Base-by-base conservation (phyloP, 1,284 basidiomycete genomes). In the Pseudozyma pruni region DNA sequence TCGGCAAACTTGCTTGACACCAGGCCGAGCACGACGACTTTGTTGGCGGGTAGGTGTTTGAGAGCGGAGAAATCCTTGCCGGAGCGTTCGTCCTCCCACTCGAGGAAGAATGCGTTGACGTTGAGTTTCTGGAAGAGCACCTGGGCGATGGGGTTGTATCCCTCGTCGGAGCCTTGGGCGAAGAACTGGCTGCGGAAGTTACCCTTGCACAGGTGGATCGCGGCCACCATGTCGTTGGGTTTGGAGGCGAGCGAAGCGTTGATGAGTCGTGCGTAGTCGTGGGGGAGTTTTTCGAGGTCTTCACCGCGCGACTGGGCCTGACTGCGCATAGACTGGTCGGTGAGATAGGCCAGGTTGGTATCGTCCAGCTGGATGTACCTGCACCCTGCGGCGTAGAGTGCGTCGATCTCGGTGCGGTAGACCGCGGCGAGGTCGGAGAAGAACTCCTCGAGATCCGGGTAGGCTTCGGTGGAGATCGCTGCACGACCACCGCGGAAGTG, bases 61-160 rank as follows among this genome's bases (percentile, higher is more conserved):
- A 73, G 61, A 0, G 60, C 40, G 17, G 62, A 47, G 19, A 82
- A 81, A 57, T 81, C 85, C 74, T 92, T 91, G 57, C 87, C 86
- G 42, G 90, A 90, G 0, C 90, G 87, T 53, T 87, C 86, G 16
- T 89, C 89, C 79, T 93, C 91, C 81, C 91, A 92, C 83, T 92
- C 90, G 48, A 85, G 79, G 69, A 90, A 92, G 81, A 89, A 91
- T 42, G 85, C 86, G 75, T 91, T 89, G n/a, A 90, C 89, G 76
- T 91, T 87, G 57, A 92, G 85, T 48, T 87, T 83, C 70, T 86
- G 87, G 86, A 91, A 91, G n/a, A 91, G 44, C 8, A 64, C 52
- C 20, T 85, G 81, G 11, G 91, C 89, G 76, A 93, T 91, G 34
- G 85, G 86, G 78, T 87, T 88, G 79, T 92, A 93, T 0, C 89